Conservation (phyloP, 2,329 filamentous ascomycete genomes). For the Phaeoacremonium minimum region DNA sequence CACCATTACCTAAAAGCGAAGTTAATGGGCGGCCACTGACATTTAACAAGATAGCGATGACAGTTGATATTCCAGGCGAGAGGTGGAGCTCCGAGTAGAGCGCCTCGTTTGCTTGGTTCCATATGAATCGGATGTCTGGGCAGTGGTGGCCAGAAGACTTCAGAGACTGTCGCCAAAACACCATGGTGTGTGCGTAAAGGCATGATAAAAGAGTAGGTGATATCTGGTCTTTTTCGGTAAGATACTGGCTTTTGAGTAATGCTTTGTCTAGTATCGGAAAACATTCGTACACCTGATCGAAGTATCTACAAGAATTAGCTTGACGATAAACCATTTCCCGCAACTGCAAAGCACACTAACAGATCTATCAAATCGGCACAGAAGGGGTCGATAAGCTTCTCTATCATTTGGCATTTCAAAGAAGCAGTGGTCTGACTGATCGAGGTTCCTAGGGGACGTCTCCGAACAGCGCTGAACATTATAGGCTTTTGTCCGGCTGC, state of each 20-base stretch:
- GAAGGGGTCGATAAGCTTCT: slow-evolving; percentile 54
- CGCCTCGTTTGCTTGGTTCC: slow-evolving; percentile 58
- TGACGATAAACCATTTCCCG: too few relatives aligned
- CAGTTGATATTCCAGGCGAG: slow-evolving; percentile 53
- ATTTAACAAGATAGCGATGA: slow-evolving; percentile 54
- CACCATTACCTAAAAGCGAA: slow-evolving; percentile 53
- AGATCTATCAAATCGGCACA: slow-evolving; percentile 43
- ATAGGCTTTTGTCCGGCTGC: too few relatives aligned
- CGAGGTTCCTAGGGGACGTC: slow-evolving; percentile 36
- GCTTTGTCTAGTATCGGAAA: slow-evolving; percentile 56
- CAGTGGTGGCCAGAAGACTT: slow-evolving; percentile 37
- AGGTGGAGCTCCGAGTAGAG: slow-evolving; percentile 56
- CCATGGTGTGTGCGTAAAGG: slow-evolving; percentile 52
- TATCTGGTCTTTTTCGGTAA: slow-evolving; percentile 37
- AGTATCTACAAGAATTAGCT: slow-evolving; percentile 35
- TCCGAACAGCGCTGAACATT: slow-evolving; percentile 40
- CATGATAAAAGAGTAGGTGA: slow-evolving; percentile 53
- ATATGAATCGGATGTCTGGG: slow-evolving; percentile 56
- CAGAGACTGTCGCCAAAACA: slow-evolving; percentile 50
- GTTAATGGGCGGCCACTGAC: slow-evolving; percentile 56
- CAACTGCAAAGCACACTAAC: slow-evolving; percentile 9
- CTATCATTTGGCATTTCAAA: slow-evolving; percentile 49
- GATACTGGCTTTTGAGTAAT: slow-evolving; percentile 45
- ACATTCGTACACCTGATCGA: slow-evolving; percentile 52
- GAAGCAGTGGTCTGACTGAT: slow-evolving; percentile 31